phyloP scores from a whole-genome alignment of 2,329 filamentous ascomycete genomes.

The Phyllosticta ampelicida region DNA sequence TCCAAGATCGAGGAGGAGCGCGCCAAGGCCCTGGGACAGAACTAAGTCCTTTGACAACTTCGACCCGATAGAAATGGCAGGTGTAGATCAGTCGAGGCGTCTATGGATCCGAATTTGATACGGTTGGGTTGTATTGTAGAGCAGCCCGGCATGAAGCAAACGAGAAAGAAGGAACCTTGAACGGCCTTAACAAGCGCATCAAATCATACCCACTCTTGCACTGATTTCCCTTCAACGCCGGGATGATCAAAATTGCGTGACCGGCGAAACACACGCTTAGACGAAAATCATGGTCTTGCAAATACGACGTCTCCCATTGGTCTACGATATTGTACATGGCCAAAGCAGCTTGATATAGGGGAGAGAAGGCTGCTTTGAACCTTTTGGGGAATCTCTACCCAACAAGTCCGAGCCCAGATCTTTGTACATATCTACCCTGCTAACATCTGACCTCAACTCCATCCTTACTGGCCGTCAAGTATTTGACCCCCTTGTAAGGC shows the following conservation, averaged over 20 bases:
- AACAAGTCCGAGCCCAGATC: background rate
- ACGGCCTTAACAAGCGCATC: background rate
- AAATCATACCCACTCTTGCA: background rate
- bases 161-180: background rate
- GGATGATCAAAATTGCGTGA: background rate
- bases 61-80: background rate
- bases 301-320: background rate
- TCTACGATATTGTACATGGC: background rate
- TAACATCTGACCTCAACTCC: slow-evolving; percentile 40
- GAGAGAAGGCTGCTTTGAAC: background rate
- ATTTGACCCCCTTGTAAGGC: slow-evolving; percentile 98
- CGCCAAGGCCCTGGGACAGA: slow-evolving; percentile 35
- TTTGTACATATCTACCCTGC: background rate
- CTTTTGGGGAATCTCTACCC: background rate
- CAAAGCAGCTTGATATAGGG: background rate
- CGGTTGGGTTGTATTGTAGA: background rate
- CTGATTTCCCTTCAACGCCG: background rate
- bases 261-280: background rate
- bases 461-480: slow-evolving; percentile 60
- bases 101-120: background rate
- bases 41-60: slow-evolving; percentile 13
- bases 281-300: background rate
- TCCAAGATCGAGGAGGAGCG: slow-evolving; percentile 52
- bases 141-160: background rate
- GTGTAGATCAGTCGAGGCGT: background rate